These are phyloP conservation scores for Leptoxyphium fumago DNA, from an alignment of 2,329 filamentous ascomycete genomes.

Conservation along the genomic window DNA sequence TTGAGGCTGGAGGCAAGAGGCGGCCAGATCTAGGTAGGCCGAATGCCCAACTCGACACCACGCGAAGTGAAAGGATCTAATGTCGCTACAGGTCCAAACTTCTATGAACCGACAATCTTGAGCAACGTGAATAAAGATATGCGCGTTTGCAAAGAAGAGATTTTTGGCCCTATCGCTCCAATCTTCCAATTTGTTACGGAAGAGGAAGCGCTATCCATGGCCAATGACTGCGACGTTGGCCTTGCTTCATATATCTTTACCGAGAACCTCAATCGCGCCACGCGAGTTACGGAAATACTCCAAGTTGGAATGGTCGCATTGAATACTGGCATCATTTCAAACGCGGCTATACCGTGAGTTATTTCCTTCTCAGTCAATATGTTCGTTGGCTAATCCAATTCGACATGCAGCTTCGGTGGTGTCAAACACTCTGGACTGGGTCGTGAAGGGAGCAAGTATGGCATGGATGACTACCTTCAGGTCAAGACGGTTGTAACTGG, in stretches of 20 bases:
- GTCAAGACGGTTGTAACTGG: conserved; percentile 24
- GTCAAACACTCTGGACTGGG: conserved; percentile 32
- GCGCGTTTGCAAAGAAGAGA: conserved; percentile 10
- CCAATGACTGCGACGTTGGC: conserved; percentile 19
- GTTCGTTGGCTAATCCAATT: too few species aligned
- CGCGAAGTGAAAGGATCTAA: too few species aligned
- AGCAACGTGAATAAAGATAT: not conserved
- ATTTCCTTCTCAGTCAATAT: too few species aligned
- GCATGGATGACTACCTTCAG: conserved; percentile 27
- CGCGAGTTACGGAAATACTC: conserved; percentile 29
- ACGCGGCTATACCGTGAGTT: conserved; percentile 18
- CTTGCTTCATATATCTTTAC: conserved; percentile 18
- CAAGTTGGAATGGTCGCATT: conserved; percentile 70
- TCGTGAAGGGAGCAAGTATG: conserved; percentile 28
- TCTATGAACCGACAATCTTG: not conserved
- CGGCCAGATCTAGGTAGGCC: not conserved
- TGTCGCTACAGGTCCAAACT: too few species aligned
- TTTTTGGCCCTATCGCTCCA: conserved; percentile 18
- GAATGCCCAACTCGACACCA: too few species aligned
- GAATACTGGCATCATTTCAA: conserved; percentile 29
- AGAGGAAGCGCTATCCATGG: conserved; percentile 18
- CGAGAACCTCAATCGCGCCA: conserved; percentile 7
- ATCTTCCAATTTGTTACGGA: conserved; percentile 15
- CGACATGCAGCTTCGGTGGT: conserved; percentile 20
- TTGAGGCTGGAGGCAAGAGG: not conserved